phyloP scores from a whole-genome alignment of 106 monocot species.

The Allium fistulosum region DNA sequence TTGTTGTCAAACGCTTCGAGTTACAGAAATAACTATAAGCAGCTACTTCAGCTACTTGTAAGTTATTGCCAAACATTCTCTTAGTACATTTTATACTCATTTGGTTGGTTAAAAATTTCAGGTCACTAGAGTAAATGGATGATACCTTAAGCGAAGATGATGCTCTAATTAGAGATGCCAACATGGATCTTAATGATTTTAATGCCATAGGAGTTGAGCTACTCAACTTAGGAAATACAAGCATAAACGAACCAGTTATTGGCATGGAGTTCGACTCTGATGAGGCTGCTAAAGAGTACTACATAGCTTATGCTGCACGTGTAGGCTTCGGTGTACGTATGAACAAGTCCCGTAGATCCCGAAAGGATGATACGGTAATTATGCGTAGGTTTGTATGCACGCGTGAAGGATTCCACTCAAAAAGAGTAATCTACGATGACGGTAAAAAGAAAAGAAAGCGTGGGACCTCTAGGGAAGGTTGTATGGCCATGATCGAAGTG shows the following conservation, averaged over 20 bases:
- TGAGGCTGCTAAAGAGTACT: constrained; percentile 79
- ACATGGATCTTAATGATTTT: constrained; percentile 60
- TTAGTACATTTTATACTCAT: no score
- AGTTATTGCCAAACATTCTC: no score
- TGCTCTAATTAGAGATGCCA: constrained; percentile 27
- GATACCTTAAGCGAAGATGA: constrained; percentile 36
- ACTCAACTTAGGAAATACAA: constrained; percentile 29
- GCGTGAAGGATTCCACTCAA: constrained; percentile 77
- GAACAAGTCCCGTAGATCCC: constrained; percentile 76
- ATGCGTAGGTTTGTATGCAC: constrained; percentile 94
- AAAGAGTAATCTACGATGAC: constrained; percentile 76
- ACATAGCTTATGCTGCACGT: constrained; percentile 60
- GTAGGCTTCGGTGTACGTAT: constrained; percentile 80
- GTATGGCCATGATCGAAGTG: constrained; percentile 95
- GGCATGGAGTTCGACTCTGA: constrained; percentile 91
- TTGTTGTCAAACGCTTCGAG: no score
- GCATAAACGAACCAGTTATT: constrained; percentile 38
- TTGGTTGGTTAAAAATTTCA: neutral
- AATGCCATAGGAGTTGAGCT: constrained; percentile 31
- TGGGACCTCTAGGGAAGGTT: constrained; percentile 72
- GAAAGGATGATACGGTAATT: constrained; percentile 81
- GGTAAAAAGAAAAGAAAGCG: constrained; percentile 90
- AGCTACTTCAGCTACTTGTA: no score
- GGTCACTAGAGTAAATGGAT: constrained; percentile 20
- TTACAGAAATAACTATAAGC: no score